Evolutionary conservation across 2,329 filamentous ascomycete genomes (phyloP).

Genomic region (Monilinia fructicola): DNA sequence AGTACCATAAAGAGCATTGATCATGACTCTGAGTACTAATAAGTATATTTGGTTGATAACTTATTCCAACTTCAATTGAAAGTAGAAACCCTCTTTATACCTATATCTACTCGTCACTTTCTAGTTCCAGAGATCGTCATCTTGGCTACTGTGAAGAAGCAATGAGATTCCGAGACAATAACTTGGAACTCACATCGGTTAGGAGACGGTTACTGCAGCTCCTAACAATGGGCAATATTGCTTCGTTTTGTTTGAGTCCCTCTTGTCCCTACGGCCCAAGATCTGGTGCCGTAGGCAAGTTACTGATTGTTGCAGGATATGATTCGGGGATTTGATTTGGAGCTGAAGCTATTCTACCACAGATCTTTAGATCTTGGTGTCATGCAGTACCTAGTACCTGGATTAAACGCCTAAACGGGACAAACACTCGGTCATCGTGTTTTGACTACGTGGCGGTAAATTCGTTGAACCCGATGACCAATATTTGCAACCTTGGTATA

Average conservation of each 20-base stretch:
- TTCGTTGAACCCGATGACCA: not conserved
- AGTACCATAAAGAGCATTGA: too few species aligned
- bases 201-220: not conserved
- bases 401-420: too few species aligned
- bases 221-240: not conserved
- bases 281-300: too few species aligned
- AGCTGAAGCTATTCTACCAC: not conserved
- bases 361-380: not conserved
- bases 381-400: not conserved
- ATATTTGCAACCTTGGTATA: not conserved
- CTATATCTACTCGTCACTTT: too few species aligned
- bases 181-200: not conserved
- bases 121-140: too few species aligned
- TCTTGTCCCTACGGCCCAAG: not conserved
- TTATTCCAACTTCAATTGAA: too few species aligned
- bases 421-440: not conserved
- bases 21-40: too few species aligned
- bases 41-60: too few species aligned
- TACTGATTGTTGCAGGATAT: not conserved
- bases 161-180: not conserved
- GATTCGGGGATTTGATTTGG: too few species aligned
- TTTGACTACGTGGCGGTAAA: conserved; percentile 1
- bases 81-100: too few species aligned
- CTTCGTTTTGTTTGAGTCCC: too few species aligned
- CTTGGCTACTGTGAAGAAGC: not conserved